phyloP scores from a whole-genome alignment of 108 stramenopile genomes.

The Skeletonema menzelii region DNA sequence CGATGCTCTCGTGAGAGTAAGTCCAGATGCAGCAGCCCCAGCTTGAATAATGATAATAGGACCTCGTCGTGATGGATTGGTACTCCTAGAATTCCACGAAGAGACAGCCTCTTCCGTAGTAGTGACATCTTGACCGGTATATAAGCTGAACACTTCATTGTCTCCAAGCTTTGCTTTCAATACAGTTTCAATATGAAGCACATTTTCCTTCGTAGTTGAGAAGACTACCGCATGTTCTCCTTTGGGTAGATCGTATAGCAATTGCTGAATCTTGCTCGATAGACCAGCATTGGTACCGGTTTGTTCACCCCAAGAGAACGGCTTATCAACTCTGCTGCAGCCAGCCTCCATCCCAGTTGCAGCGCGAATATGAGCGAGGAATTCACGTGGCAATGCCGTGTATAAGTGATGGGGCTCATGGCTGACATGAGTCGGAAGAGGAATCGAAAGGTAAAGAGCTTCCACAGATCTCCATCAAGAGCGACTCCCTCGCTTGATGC shows the following conservation, averaged over 20 bases:
- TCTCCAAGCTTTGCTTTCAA: slow-evolving; percentile 9
- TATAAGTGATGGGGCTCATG: slow-evolving; percentile 1
- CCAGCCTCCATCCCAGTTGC: slow-evolving; percentile 14
- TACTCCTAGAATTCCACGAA: slow-evolving; percentile 31
- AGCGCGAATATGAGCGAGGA: slow-evolving; percentile 43
- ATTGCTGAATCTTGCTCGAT: slow-evolving; percentile 49
- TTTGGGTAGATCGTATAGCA: slow-evolving; percentile 40
- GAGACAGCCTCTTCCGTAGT: slow-evolving; percentile 30
- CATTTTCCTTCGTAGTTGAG: slow-evolving; percentile 29
- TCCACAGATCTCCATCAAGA: slow-evolving; percentile 50
- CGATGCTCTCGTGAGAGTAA: slow-evolving; percentile 65
- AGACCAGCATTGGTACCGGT: background rate
- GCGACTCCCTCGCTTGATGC: slow-evolving; percentile 38
- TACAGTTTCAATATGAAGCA: slow-evolving; percentile 33
- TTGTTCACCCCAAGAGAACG: slow-evolving; percentile 1
- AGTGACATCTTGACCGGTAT: slow-evolving; percentile 33
- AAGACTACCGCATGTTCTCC: slow-evolving; percentile 54
- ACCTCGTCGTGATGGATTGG: background rate
- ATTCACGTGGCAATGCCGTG: slow-evolving; percentile 46
- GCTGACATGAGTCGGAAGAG: slow-evolving; percentile 32
- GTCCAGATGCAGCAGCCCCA: slow-evolving; percentile 64
- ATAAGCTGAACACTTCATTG: slow-evolving; percentile 29
- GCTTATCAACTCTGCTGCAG: background rate
- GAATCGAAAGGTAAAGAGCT: slow-evolving; percentile 41
- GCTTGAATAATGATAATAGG: slow-evolving; percentile 54